Conservation (phyloP, 1,139 yeast genomes). For the Pichia sp. region DNA sequence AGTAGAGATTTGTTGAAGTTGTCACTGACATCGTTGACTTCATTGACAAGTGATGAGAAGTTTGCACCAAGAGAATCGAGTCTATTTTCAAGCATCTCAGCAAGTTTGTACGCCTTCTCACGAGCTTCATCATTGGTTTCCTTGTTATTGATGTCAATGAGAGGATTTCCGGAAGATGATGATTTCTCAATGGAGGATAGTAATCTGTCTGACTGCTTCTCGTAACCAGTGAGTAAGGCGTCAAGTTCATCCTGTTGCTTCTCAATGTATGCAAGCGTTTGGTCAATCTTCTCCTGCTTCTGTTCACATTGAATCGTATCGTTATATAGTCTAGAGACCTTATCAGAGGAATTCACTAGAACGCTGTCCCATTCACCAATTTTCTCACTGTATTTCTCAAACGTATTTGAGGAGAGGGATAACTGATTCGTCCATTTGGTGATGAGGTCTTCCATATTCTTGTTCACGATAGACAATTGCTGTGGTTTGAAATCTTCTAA, state of each 20-base stretch:
- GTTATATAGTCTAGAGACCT: constrained; percentile 68
- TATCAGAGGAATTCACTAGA: constrained; percentile 78
- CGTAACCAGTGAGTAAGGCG: constrained; percentile 73
- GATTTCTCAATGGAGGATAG: constrained; percentile 23
- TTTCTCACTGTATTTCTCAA: constrained; percentile 68
- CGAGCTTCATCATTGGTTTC: constrained; percentile 65
- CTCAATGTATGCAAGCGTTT: constrained; percentile 76
- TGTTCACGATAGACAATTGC: constrained; percentile 78
- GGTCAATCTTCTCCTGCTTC: constrained; percentile 79
- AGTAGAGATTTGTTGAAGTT: constrained; percentile 57
- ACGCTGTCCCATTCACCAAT: constrained; percentile 82
- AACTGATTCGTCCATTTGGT: constrained; percentile 90
- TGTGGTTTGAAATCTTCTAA: constrained; percentile 52
- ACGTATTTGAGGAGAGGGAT: constrained; percentile 63
- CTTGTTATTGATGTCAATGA: constrained; percentile 8
- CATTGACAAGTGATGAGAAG: constrained; percentile 68
- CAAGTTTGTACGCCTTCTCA: constrained; percentile 82
- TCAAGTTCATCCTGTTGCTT: constrained; percentile 92
- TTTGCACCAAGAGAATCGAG: constrained; percentile 71
- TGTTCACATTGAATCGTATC: constrained; percentile 82
- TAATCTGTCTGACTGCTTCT: constrained; percentile 62
- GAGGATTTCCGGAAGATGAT: constrained; percentile 2
- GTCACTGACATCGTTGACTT: constrained; percentile 81
- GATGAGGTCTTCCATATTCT: constrained; percentile 86
- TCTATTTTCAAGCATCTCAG: constrained; percentile 79